Base-by-base conservation (phyloP, 2,329 filamentous ascomycete species). In the Diaporthe vexans region DNA sequence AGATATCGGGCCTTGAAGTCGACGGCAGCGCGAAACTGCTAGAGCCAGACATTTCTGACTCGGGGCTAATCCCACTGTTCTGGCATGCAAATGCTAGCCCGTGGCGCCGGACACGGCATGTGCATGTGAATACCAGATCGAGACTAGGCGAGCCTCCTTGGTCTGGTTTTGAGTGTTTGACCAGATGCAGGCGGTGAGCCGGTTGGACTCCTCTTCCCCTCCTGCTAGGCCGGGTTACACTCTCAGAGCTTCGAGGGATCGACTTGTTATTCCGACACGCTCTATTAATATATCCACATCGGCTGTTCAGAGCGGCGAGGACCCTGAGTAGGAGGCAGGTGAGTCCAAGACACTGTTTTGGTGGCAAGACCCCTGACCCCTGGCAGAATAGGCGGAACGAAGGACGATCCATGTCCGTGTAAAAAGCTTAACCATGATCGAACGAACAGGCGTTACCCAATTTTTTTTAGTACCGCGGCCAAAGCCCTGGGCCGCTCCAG, bases 11-110 rank as follows among this genome's bases (percentile, higher is more conserved):
- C 46, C 63, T 6, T 67, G n/a, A 11, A 29, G 4, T n/a, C 35
- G 4, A 40, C 8, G n/a, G 37, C 29, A 3, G n/a, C 19, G 33
- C 9, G 13, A 24, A 21, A 6, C n/a, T 68, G 63, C 48, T 68
- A 68, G 35, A 29, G 63, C 33, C 63, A 24, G 63, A 68, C 63
- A 67, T 54, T 68, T 35, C 63, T 67, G 63, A 67, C 63, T 67
- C 63, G 63, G 63, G 63, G 37, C 19, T 52, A 19, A 19, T 67
- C 11, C 63, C 63, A 67, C 29, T 29, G 63, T 3, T 68, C 48
- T 54, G 33, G 63, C n/a, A 54, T 54, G 29, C 63, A 52, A 52
- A 37, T 26, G 46, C 63, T 51, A 24, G 48, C 63, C 63, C 24
- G 48, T 68, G 43, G 63, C 48, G 48, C 48, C 46, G 24, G 63